Percentiles rank a stretch among this genome's conserved stretches.
These are phyloP conservation scores for Phytophthora fragariae DNA, from an alignment of 352 stramenopile genomes.

Conservation along the genomic window DNA sequence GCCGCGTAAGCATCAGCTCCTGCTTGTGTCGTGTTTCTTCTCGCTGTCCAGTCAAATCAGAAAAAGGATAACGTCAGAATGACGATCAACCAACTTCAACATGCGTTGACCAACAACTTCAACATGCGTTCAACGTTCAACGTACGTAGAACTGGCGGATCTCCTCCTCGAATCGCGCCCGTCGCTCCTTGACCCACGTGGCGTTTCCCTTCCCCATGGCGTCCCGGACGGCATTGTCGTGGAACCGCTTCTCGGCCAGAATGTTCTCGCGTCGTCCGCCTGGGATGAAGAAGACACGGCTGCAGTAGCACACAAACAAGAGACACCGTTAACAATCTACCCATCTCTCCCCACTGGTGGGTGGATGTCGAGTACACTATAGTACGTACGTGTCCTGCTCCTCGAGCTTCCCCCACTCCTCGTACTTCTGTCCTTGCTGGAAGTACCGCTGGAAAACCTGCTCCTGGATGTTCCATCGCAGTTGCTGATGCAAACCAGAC, in stretches of 20 bases:
- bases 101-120: conserved; percentile 1
- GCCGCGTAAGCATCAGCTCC: conserved; percentile 71
- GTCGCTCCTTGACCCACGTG: conserved; percentile 58
- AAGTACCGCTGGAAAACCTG: conserved; percentile 72
- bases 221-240: conserved; percentile 68
- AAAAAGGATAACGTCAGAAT: conserved; percentile 20
- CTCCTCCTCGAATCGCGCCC: conserved; percentile 54
- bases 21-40: conserved; percentile 84
- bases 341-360: neutral
- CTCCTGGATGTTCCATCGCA: conserved; percentile 74
- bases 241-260: conserved; percentile 75
- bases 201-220: conserved; percentile 55
- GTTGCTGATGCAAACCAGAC: conserved; percentile 46
- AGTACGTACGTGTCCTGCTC: conserved; percentile 61
- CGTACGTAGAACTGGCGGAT: conserved; percentile 72
- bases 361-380: too few species aligned
- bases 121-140: conserved; percentile 1
- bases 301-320: conserved; percentile 19
- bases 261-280: conserved; percentile 69
- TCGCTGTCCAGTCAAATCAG: conserved; percentile 41
- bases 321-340: conserved; percentile 10
- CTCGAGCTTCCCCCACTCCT: conserved; percentile 65
- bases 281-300: conserved; percentile 68
- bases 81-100: conserved; percentile 5
- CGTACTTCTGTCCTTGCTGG: conserved; percentile 58